A percentile compares a stretch with the other conserved stretches of the same genome.
These are phyloP conservation scores for Amphirosellinia nigrospora DNA, from an alignment of 495 filamentous ascomycete species.

Conservation along the genomic window DNA sequence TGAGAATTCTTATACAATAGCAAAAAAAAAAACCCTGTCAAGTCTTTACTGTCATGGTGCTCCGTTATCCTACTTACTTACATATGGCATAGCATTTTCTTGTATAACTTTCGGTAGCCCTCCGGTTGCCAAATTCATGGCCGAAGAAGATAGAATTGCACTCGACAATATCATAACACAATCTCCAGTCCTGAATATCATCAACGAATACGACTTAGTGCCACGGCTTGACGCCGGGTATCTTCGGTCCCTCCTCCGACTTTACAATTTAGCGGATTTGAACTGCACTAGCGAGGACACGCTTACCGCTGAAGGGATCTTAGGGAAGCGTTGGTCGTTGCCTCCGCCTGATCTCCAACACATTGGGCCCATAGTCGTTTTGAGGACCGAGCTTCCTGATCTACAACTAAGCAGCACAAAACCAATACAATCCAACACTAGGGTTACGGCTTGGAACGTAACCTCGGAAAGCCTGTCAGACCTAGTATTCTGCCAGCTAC, in stretches of 20 bases:
- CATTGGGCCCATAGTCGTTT: conserved; percentile 3
- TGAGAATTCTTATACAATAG: background rate
- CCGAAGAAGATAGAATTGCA: background rate
- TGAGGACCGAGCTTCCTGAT: conserved; percentile 6
- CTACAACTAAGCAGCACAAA: background rate
- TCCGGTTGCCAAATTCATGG: background rate
- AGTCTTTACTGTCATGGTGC: background rate
- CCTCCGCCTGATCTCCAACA: conserved; percentile 1
- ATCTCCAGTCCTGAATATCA: background rate
- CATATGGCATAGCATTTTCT: background rate
- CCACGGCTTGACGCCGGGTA: conserved; percentile 3
- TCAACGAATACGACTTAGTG: conserved; percentile 2
- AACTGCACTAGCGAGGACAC: background rate
- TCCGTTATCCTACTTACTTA: background rate
- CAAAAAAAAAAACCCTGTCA: no score
- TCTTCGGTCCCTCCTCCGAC: background rate
- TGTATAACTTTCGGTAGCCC: conserved; percentile 3
- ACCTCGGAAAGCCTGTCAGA: background rate
- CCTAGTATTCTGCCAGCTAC: background rate
- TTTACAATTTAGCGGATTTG: background rate
- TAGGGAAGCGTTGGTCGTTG: background rate
- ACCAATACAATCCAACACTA: background rate
- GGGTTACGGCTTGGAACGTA: background rate
- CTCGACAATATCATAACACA: background rate
- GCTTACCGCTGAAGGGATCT: background rate